Percentiles rank a stretch among this genome's conserved stretches.
Evolutionary conservation across 1,284 basidiomycete genomes (phyloP).

Genomic region (Cystobasidium pallidum): DNA sequence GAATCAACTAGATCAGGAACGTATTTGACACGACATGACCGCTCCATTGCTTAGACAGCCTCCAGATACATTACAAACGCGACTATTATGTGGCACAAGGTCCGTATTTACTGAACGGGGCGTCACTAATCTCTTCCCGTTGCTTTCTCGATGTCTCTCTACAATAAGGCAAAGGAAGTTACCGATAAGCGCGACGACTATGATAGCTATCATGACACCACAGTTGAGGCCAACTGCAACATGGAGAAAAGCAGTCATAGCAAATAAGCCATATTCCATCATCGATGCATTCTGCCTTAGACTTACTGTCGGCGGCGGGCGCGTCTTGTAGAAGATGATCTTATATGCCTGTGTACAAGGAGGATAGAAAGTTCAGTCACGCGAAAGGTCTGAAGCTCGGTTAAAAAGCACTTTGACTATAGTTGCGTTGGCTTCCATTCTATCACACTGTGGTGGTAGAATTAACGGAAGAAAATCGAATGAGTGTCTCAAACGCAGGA

Average conservation of each 20-base stretch:
- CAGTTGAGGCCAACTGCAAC: constrained; percentile 52
- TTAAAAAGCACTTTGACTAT: too few species aligned
- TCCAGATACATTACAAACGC: not conserved
- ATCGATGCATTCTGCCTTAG: too few species aligned
- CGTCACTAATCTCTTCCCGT: constrained; percentile 42
- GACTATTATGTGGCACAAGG: too few species aligned
- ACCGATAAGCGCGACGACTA: constrained; percentile 53
- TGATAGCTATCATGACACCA: constrained; percentile 53
- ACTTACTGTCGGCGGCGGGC: constrained; percentile 48
- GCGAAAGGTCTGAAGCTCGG: too few species aligned
- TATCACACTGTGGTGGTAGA: too few species aligned
- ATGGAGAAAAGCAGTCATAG: not conserved
- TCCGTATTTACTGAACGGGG: not conserved
- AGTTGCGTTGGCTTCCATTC: too few species aligned
- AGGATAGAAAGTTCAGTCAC: too few species aligned
- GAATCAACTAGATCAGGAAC: too few species aligned
- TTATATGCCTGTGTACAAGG: constrained; percentile 52
- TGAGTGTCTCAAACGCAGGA: not conserved
- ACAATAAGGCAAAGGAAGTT: constrained; percentile 51
- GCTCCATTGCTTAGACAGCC: too few species aligned
- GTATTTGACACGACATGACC: too few species aligned
- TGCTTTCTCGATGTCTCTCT: constrained; percentile 53
- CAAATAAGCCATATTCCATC: too few species aligned
- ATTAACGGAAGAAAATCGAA: too few species aligned
- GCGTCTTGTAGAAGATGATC: constrained; percentile 55